These are phyloP conservation scores for Hymenochaete sp. DNA, from an alignment of 1,284 basidiomycete genomes.

Conservation along the genomic window DNA sequence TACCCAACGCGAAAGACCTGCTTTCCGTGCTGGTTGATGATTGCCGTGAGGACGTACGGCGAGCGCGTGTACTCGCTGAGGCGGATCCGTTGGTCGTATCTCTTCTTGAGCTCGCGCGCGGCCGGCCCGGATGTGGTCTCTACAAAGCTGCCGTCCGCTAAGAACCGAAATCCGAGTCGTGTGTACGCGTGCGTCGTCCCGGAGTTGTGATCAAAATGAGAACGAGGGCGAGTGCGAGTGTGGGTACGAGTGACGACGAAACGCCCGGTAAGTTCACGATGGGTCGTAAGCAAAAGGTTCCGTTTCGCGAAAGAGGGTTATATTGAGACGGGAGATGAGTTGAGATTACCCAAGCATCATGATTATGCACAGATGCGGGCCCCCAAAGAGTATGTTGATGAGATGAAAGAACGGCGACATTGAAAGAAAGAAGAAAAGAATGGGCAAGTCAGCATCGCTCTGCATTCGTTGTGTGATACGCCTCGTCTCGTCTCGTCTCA, in stretches of 20 bases:
- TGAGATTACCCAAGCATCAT: no score
- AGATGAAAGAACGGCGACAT: neutral
- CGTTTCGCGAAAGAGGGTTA: no score
- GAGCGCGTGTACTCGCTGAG: constrained; percentile 60
- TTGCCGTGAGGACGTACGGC: constrained; percentile 68
- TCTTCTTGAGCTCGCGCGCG: constrained; percentile 63
- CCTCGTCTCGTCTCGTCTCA: no score
- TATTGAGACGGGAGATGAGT: no score
- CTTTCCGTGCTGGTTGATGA: constrained; percentile 69
- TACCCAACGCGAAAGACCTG: constrained; percentile 65
- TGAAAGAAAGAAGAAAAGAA: neutral
- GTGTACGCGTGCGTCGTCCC: neutral
- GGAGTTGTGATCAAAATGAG: neutral
- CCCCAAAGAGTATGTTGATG: no score
- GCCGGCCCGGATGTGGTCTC: constrained; percentile 68
- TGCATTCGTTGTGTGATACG: no score
- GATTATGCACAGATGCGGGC: no score
- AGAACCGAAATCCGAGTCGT: neutral
- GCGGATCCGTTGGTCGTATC: constrained; percentile 58
- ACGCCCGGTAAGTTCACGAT: no score
- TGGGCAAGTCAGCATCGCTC: neutral
- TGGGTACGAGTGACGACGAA: no score
- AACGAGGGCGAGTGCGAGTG: neutral
- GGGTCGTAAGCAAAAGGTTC: no score
- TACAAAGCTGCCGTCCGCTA: constrained; percentile 66